phyloP scores from a whole-genome alignment of 2,329 filamentous ascomycete genomes.

The Trichoderma atroviride region DNA sequence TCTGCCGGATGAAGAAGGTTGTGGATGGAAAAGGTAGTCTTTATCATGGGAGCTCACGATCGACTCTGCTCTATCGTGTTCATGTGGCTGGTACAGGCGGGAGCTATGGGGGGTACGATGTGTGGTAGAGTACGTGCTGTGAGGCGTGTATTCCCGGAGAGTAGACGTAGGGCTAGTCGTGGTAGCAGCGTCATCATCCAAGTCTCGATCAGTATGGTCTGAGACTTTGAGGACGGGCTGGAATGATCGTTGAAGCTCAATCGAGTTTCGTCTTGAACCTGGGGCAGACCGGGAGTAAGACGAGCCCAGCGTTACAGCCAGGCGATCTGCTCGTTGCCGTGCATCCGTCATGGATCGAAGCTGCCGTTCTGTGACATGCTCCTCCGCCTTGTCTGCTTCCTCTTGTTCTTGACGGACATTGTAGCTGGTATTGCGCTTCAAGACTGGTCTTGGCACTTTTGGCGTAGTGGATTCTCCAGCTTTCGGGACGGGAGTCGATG shows the following conservation, averaged over 20 bases:
- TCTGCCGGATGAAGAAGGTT: conserved; percentile 39
- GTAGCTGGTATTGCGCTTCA: conserved; percentile 50
- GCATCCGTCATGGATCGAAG: conserved; percentile 46
- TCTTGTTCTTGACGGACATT: conserved; percentile 46
- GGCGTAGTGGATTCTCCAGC: conserved; percentile 21
- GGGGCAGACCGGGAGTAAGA: conserved; percentile 39
- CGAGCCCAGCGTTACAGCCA: conserved; percentile 45
- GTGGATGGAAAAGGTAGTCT: conserved; percentile 38
- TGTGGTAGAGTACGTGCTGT: conserved; percentile 27
- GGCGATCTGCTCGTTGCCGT: conserved; percentile 43
- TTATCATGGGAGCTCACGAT: conserved; percentile 41
- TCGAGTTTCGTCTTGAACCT: conserved; percentile 42
- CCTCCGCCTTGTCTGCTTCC: conserved; percentile 45
- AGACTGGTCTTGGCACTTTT: conserved; percentile 41
- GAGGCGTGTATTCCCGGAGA: neutral
- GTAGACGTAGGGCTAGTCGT: conserved; percentile 18
- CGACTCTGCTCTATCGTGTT: conserved; percentile 40
- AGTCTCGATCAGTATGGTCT: conserved; percentile 32
- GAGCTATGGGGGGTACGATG: conserved; percentile 32
- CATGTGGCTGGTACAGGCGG: conserved; percentile 30
- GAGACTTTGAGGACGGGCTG: conserved; percentile 39
- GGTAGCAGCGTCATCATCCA: conserved; percentile 30
- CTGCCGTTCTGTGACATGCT: conserved; percentile 42
- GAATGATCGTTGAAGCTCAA: conserved; percentile 39
- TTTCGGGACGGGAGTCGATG: neutral